Evolutionary conservation across 148 eudicot genomes (phyloP).

Genomic region (Chenopodium suecicum): DNA sequence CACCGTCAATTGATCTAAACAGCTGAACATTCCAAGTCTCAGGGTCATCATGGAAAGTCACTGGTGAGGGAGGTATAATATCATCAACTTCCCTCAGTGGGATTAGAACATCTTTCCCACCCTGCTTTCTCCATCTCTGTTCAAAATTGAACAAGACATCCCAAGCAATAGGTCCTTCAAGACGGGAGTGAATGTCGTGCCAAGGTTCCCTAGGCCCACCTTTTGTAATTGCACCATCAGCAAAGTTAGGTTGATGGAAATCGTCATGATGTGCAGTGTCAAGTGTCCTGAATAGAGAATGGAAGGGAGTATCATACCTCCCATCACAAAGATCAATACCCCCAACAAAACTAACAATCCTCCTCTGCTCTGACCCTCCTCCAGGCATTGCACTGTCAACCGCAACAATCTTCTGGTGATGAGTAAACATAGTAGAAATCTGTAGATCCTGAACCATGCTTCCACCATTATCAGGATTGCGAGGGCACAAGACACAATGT

Average conservation of each 20-base stretch:
- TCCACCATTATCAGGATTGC: conserved; percentile 77
- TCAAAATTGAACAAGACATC: conserved; percentile 81
- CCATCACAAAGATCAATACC: conserved; percentile 90
- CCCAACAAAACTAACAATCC: conserved; percentile 80
- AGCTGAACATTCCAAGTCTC: conserved; percentile 83
- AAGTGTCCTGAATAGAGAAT: conserved; percentile 71
- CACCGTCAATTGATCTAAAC: conserved; percentile 80
- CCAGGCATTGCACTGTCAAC: conserved; percentile 66
- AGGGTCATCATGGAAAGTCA: conserved; percentile 57
- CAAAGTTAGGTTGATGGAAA: conserved; percentile 75
- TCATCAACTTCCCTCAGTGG: conserved; percentile 55
- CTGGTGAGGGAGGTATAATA: conserved; percentile 72
- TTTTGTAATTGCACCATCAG: conserved; percentile 56
- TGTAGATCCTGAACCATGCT: conserved; percentile 62
- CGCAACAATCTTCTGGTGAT: conserved; percentile 75
- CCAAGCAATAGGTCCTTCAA: conserved; percentile 89
- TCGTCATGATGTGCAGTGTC: conserved; percentile 73
- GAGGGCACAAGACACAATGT: conserved; percentile 72
- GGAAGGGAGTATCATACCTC: conserved; percentile 64
- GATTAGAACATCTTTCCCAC: conserved; percentile 64
- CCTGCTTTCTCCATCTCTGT: conserved; percentile 89
- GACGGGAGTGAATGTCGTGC: conserved; percentile 79
- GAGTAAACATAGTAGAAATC: conserved; percentile 78
- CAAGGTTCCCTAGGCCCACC: conserved; percentile 91
- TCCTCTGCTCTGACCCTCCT: conserved; percentile 47